Evolutionary conservation across 1,139 yeast genomes (phyloP), one percentile per base, ranked within the genome.

Genomic region (Geotrichum siamense): DNA sequence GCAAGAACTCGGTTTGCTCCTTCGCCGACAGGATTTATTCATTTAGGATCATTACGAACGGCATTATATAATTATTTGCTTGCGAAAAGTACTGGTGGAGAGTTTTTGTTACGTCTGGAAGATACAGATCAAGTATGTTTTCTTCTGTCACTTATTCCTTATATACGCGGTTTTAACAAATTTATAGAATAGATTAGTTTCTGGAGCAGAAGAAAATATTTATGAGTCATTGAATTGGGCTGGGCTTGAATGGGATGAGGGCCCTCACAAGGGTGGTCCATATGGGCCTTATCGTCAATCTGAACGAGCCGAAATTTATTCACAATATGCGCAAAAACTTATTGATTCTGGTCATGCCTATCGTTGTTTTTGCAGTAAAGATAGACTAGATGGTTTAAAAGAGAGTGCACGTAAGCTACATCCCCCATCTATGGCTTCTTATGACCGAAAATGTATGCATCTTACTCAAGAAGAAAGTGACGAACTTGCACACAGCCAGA

Each of bases 1-100:
- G 95, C 81, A 0, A 65, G 96, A 51, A 86, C 97, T 1, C 68
- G 99, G 53, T 91, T 91, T 65, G 99, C 99, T 0, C 98, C 99
- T 1, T 89, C 97, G 2, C 99, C 99, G 1, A 91, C 99, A 0
- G 99, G 99, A 0, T 76, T 75, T 51, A 70, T 93, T 30, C 99
- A 91, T 60, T 62, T 93, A 47, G 99, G 99, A 0, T 87, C 97
- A 0, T 62, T 93, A 40, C 68, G 99, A 58, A 91, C 99, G 0
- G 97, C 98, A 0, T 63, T 91, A 23, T 93, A 86, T 65, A 93
- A 91, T 61, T 91, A 81, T 57, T 63, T 91, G 25, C 66, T 85
- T 21, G 97, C 98, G 0, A 77, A 71, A 53, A 74, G 75, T 47
- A 85, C 96, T 0, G 76, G 78, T 0, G 98, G 98, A 0, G 75